Conservation (phyloP, 2,329 filamentous ascomycete species). For the Didymella glomerata region DNA sequence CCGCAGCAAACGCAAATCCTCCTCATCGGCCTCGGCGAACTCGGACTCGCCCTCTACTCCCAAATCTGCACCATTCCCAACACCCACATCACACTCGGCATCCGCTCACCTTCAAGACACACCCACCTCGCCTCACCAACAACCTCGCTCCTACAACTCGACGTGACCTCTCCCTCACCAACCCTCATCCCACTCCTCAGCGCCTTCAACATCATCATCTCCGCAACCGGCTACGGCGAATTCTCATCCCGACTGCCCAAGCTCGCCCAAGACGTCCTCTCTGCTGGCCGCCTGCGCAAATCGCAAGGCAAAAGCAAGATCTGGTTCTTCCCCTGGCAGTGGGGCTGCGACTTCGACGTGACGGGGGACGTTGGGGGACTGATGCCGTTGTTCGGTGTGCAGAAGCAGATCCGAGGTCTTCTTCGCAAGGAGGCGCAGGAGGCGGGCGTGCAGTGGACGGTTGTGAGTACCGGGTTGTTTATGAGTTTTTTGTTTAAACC, state of each 20-base stretch:
- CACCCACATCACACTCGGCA: constrained; percentile 60
- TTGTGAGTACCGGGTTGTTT: constrained; percentile 75
- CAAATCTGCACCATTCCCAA: constrained; percentile 60
- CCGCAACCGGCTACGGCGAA: constrained; percentile 65
- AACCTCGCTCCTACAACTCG: constrained; percentile 54
- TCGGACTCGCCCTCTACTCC: constrained; percentile 65
- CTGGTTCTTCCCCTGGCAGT: constrained; percentile 75
- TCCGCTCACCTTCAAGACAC: constrained; percentile 60
- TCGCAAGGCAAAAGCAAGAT: neutral
- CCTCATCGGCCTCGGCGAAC: constrained; percentile 72
- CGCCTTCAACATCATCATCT: constrained; percentile 64
- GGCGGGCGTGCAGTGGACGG: constrained; percentile 59
- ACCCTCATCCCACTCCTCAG: constrained; percentile 48
- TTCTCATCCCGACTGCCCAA: constrained; percentile 56
- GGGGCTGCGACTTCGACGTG: constrained; percentile 74
- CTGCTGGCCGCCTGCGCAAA: constrained; percentile 44
- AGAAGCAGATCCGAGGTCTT: constrained; percentile 56
- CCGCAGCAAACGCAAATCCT: constrained; percentile 55
- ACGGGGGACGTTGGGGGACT: constrained; percentile 63
- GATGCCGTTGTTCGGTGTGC: constrained; percentile 74
- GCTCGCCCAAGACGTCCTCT: constrained; percentile 64
- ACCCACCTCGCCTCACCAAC: constrained; percentile 35
- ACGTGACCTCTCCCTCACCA: constrained; percentile 50
- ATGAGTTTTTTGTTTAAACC: constrained; percentile 73
- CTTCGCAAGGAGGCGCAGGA: constrained; percentile 22